Conservation (phyloP, 805 yeast genomes). For the Lipomyces spencermartinsiae region DNA sequence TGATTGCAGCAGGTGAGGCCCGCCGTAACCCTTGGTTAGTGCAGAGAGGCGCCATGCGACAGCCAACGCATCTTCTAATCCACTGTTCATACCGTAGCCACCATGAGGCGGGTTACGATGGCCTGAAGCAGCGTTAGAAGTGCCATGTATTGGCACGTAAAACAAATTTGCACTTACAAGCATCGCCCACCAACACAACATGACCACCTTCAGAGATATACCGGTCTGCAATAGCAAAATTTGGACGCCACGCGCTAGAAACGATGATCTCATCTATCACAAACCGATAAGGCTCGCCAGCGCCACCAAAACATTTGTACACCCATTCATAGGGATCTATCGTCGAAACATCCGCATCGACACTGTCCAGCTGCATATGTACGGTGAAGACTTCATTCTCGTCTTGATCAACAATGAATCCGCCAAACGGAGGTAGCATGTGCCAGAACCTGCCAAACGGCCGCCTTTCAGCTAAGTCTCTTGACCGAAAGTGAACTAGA, state of each 20-base stretch:
- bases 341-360: not conserved
- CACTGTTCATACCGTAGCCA: constrained; percentile 1
- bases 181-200: not conserved
- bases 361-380: not conserved
- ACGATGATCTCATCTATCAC: not conserved
- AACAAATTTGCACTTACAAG: not conserved
- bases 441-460: not conserved
- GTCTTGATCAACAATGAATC: not conserved
- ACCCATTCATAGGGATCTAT: not conserved
- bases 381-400: not conserved
- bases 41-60: not conserved
- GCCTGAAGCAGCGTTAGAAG: not conserved
- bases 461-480: not conserved
- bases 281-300: not conserved
- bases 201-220: not conserved
- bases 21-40: not conserved
- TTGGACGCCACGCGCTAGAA: not conserved
- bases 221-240: not conserved
- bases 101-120: constrained; percentile 3
- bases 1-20: not conserved
- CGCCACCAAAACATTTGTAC: not conserved
- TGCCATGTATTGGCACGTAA: no score
- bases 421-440: not conserved
- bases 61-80: not conserved
- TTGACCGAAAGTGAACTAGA: not conserved